Percentiles rank a stretch among this genome's conserved stretches.
Conservation (phyloP, 495 filamentous ascomycete species). For the Astrothelium macrocarpum region DNA sequence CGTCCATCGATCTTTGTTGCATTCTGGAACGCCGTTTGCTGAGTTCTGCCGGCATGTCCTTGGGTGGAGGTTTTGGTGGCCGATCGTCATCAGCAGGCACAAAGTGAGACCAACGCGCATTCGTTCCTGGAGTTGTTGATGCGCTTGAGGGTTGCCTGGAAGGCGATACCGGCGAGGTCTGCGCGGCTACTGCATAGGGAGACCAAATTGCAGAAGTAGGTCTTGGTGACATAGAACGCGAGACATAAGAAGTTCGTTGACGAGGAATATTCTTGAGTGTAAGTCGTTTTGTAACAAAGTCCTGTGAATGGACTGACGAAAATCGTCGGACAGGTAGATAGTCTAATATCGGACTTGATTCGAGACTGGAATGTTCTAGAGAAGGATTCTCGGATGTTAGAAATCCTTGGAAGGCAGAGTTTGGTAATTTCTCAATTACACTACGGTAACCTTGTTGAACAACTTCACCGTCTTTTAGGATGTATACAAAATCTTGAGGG, state of each 20-base stretch:
- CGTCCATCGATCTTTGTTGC: not conserved
- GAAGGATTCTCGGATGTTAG: slow-evolving; percentile 2
- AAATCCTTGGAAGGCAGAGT: slow-evolving; percentile 27
- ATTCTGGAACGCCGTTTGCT: not conserved
- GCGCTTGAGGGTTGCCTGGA: not conserved
- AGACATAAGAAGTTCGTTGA: not conserved
- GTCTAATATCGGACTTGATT: not conserved
- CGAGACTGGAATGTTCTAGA: not conserved
- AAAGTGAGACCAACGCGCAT: not conserved
- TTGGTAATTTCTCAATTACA: slow-evolving; percentile 34
- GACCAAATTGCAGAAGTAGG: slow-evolving; percentile 1
- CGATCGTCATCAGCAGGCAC: not conserved
- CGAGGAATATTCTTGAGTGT: not conserved
- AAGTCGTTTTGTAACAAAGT: not conserved
- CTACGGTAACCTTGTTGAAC: slow-evolving; percentile 57
- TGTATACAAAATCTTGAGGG: slow-evolving; percentile 66
- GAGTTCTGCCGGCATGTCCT: not conserved
- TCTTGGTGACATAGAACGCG: not conserved
- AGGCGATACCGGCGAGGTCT: not conserved
- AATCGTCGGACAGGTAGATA: not conserved
- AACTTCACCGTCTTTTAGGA: slow-evolving; percentile 62
- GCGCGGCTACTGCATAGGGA: not conserved
- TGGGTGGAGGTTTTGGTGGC: not conserved
- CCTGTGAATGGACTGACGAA: not conserved
- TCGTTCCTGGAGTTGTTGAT: not conserved